Evolutionary conservation across 2,329 filamentous ascomycete genomes (phyloP).

Genomic region (Colletotrichum salicis): DNA sequence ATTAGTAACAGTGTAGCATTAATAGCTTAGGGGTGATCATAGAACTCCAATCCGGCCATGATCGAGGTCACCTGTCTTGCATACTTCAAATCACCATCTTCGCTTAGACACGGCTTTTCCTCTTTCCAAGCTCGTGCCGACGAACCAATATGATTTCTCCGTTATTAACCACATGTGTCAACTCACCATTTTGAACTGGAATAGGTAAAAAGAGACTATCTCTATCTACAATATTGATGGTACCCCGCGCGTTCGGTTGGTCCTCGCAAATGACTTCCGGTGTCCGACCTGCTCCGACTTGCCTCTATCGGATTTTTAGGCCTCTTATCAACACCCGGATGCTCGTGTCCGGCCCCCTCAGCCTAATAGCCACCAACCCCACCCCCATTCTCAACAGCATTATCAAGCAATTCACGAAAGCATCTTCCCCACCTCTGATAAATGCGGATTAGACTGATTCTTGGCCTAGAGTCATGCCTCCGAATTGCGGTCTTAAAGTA

Average conservation of each 20-base stretch:
- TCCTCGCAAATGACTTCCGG: not conserved
- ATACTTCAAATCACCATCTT: not conserved
- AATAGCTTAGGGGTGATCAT: not conserved
- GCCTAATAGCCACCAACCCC: conserved; percentile 8
- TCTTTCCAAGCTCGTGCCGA: not conserved
- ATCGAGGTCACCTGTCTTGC: not conserved
- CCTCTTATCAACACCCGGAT: conserved; percentile 9
- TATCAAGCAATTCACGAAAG: not conserved
- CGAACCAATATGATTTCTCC: not conserved
- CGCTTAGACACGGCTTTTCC: not conserved
- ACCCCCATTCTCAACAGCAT: conserved; percentile 27
- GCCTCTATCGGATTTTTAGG: not conserved
- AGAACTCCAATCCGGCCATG: not conserved
- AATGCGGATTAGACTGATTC: not conserved
- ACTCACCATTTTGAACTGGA: not conserved
- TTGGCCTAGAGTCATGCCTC: not conserved
- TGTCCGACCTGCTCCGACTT: no score
- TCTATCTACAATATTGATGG: not conserved
- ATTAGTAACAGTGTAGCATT: not conserved
- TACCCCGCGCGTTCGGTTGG: not conserved
- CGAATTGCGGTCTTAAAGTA: conserved; percentile 11
- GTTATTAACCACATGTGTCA: not conserved
- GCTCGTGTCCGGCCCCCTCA: not conserved
- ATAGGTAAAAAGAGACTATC: not conserved
- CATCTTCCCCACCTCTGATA: conserved; percentile 26